These are phyloP conservation scores for Colletotrichum costaricense DNA, from an alignment of 2,329 filamentous ascomycete species.

Conservation along the genomic window DNA sequence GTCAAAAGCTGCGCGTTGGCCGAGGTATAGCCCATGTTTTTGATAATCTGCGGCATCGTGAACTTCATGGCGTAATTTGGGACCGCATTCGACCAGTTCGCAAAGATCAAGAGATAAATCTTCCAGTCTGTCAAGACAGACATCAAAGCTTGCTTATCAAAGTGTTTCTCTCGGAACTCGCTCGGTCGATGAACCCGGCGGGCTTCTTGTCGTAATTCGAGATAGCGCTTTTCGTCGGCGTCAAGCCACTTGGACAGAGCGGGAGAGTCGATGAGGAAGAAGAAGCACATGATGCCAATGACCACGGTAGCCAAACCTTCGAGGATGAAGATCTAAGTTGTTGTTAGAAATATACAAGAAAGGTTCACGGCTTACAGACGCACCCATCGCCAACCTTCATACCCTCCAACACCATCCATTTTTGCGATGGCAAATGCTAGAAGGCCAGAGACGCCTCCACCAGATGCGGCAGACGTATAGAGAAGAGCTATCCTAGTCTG, in stretches of 20 bases:
- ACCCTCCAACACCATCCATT: constrained; percentile 56
- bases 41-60: constrained; percentile 52
- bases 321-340: constrained; percentile 61
- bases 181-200: constrained; percentile 40
- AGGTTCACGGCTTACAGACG: neutral
- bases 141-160: constrained; percentile 47
- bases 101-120: constrained; percentile 54
- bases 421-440: constrained; percentile 56
- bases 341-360: neutral
- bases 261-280: constrained; percentile 59
- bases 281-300: constrained; percentile 53
- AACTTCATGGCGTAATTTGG: constrained; percentile 48
- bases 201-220: constrained; percentile 51
- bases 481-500: constrained; percentile 47
- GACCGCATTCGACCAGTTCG: constrained; percentile 55
- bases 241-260: constrained; percentile 50
- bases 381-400: constrained; percentile 59
- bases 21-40: constrained; percentile 53
- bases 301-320: constrained; percentile 58
- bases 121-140: constrained; percentile 60
- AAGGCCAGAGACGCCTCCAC: constrained; percentile 58
- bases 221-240: constrained; percentile 52
- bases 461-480: constrained; percentile 48
- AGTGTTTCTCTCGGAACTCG: constrained; percentile 43
- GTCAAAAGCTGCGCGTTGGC: constrained; percentile 45